Percentiles rank a stretch among this genome's conserved stretches.
Conservation (phyloP, 371 early-diverging fungal genomes). For the Mucor ambiguus region DNA sequence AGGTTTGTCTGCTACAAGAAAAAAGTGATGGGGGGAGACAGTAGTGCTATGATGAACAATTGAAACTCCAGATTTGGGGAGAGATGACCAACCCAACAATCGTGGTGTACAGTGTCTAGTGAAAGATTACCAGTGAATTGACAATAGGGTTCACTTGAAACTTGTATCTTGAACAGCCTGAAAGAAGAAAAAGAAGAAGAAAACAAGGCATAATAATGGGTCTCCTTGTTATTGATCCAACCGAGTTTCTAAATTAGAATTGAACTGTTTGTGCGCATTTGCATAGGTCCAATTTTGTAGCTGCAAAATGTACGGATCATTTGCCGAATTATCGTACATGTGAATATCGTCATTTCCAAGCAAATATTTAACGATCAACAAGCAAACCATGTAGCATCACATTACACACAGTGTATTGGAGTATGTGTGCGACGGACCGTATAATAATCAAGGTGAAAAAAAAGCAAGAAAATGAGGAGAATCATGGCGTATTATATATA, state of each 20-base stretch:
- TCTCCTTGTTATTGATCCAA: constrained; percentile 7
- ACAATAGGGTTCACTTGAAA: neutral
- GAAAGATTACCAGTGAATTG: neutral
- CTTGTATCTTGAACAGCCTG: neutral
- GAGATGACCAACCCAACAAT: neutral
- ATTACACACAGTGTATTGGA: neutral
- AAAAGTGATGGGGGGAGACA: neutral
- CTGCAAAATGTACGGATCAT: neutral
- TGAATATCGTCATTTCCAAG: neutral
- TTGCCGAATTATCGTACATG: constrained; percentile 5
- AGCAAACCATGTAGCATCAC: neutral
- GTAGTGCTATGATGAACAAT: neutral
- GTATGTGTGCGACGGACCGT: neutral
- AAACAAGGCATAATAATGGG: neutral
- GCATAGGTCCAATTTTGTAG: constrained; percentile 7
- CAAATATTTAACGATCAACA: constrained; percentile 5
- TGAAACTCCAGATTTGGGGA: neutral
- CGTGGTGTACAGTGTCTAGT: neutral
- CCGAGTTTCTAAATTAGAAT: constrained; percentile 7
- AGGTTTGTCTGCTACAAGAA: neutral
- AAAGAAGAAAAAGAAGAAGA: too few relatives aligned
- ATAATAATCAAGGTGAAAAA: neutral
- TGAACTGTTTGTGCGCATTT: constrained; percentile 11
- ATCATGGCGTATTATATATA: neutral
- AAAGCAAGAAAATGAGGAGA: neutral